Evolutionary conservation across 352 stramenopile genomes (phyloP), one percentile per base, ranked within the genome.

Genomic region (Pythium phragmitis): DNA sequence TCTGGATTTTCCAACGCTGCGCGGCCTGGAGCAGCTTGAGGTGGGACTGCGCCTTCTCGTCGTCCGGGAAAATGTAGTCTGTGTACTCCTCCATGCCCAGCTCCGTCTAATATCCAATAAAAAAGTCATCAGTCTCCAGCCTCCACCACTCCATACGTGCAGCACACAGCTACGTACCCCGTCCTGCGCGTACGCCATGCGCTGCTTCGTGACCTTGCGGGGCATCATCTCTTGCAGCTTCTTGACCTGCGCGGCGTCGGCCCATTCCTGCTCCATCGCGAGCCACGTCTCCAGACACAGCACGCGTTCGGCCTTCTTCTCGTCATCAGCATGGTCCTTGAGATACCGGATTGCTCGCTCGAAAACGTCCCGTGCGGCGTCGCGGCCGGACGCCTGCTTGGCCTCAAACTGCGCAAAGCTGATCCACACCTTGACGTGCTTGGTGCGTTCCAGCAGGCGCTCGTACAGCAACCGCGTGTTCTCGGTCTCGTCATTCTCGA

Each of bases 21-120:
- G 97, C 96, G 60, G 98, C 97, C 73, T 99, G 92, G 54, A 99
- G 80, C 70, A 99, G 89, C 70, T 99, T 99, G 72, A 98, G 88
- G 77, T 98, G 97, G 36, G 91, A 88, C 53, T 92, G 90, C 4
- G 92, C 89, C 70, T 97, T 89, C 65, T 98, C 85, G 70, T 99
- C 98, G 74, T 99, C 97, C 6, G 97, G 97, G 84, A 99, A 99
- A 55, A 98, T 85, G 72, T 99, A 99, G 71, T 99, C 98, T 56
- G 96, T 98, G 85, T 99, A 99, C 70, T 99, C 97, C 76, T 99
- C 97, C 83, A 94, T 86, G 4, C 85, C 96, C 85, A 87, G 80
- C 75, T 85, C 93, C 79, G 76, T 88, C 84, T 93, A 52, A 56
- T 33, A 30, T 30, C 26, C 26, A 30, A 30, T n/a, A 50, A 63